Evolutionary conservation across 148 eudicot species (phyloP).

Genomic region (Hydrangea macrophylla): DNA sequence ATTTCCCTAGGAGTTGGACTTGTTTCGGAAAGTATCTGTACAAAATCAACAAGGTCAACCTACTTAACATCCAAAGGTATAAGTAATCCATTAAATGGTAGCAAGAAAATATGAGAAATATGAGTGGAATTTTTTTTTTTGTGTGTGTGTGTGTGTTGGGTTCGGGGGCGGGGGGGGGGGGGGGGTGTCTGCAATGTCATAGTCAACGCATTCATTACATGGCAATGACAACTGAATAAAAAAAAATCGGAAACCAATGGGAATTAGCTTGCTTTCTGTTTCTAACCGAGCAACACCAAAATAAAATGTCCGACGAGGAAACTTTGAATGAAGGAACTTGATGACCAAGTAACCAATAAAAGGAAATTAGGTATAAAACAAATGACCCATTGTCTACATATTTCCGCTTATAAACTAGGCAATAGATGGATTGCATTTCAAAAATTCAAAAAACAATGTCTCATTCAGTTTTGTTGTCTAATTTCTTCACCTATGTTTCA

Average conservation of each 20-base stretch:
- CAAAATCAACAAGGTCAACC: constrained; percentile 10
- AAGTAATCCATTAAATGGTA: neutral
- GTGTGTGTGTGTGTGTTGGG: too few relatives aligned
- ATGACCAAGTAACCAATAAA: neutral
- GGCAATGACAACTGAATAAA: neutral
- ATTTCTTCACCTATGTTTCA: neutral
- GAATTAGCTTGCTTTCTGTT: neutral
- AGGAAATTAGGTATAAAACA: neutral
- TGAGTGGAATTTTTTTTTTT: neutral
- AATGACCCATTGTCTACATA: neutral
- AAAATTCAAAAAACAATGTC: neutral
- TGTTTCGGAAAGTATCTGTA: constrained; percentile 31
- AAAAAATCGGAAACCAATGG: neutral
- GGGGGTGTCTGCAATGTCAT: neutral
- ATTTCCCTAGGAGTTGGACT: constrained; percentile 39
- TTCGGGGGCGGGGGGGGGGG: too few relatives aligned
- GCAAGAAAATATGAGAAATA: neutral
- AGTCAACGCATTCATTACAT: neutral
- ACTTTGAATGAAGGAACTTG: neutral
- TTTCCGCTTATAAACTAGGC: neutral
- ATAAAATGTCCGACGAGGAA: neutral
- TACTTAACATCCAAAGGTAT: neutral
- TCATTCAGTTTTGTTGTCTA: neutral
- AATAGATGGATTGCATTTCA: neutral
- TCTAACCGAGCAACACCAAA: neutral